Percentiles rank a stretch among this genome's conserved stretches.
phyloP scores from a whole-genome alignment of 78 protist genomes.

The Salpingoeca rosetta region DNA sequence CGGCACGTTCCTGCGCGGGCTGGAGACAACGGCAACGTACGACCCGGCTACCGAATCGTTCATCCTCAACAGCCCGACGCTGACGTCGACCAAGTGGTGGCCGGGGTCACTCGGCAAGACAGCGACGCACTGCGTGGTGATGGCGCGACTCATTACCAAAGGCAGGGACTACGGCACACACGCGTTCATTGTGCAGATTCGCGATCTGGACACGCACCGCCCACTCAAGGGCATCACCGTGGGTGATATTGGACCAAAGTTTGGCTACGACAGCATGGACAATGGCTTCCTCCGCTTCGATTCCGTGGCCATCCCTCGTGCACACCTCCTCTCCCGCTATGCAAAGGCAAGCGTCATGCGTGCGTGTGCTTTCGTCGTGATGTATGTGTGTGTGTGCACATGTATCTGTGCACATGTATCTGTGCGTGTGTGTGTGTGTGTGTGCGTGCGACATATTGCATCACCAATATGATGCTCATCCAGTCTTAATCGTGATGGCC shows the following conservation, averaged over 20 bases:
- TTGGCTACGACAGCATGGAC: constrained; percentile 27
- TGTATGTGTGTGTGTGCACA: too few species aligned
- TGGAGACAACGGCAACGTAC: constrained; percentile 76
- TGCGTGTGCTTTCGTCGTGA: too few species aligned
- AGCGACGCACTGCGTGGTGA: constrained; percentile 54
- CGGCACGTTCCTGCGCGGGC: constrained; percentile 27
- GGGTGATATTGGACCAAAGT: constrained; percentile 49
- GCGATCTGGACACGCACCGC: constrained; percentile 10
- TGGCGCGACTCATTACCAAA: constrained; percentile 50
- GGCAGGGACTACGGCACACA: constrained; percentile 61
- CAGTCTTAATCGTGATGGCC: too few species aligned
- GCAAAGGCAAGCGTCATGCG: too few species aligned
- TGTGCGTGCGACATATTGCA: too few species aligned
- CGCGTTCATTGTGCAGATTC: constrained; percentile 31
- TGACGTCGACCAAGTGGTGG: constrained; percentile 76
- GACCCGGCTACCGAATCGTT: constrained; percentile 53
- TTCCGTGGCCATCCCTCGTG: constrained; percentile 35
- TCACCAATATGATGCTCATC: too few species aligned
- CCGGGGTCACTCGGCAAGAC: constrained; percentile 47
- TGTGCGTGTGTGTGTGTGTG: too few species aligned
- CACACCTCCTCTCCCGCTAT: constrained; percentile 5
- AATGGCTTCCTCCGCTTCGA: constrained; percentile 27
- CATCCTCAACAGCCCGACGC: constrained; percentile 52
- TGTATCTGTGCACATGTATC: too few species aligned
- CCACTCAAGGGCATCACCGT: constrained; percentile 15